Evolutionary conservation across 78 protist species (phyloP), one percentile per base, ranked within the genome.

Genomic region (Guillardia theta): DNA sequence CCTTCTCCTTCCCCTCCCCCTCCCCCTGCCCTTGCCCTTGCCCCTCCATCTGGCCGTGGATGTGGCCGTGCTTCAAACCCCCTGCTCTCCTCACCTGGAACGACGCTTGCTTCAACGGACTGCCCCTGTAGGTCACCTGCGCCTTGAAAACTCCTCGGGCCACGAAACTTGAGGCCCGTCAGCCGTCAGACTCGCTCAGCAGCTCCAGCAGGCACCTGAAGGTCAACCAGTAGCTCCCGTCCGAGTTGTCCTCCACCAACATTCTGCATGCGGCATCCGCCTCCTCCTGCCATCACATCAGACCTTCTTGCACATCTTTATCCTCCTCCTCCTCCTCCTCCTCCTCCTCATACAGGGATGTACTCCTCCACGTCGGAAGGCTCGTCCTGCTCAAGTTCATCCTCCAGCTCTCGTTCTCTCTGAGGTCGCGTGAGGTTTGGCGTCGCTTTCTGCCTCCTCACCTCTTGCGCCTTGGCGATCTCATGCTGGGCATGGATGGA

Each of bases 141-240:
- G 22, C 21, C 83, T 70, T 70, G 83, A 24, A 70, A 24, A 70
- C 41, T 15, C 83, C 83, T 1, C 83, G 6, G 10, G 9, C 4
- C 36, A 33, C 9, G 41, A 24, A 18, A 43, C 62, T 53, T 53
- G 18, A 53, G 62, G 62, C 62, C 62, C 18, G 62, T 21, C 62
- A 53, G 33, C 33, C 62, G 62, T 18, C 62, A 21, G 62, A 53
- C n/a, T n/a, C n/a, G n/a, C n/a, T n/a, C n/a, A n/a, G n/a, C n/a
- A n/a, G n/a, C n/a, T n/a, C n/a, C n/a, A n/a, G n/a, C n/a, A n/a
- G n/a, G n/a, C 21, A 64, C 41, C 53, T 9, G 90, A 43, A 78
- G 90, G 39, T 8, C 43, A 78, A n/a, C 90, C 90, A 78, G 48
- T 78, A 78, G 15, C 41, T 24, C 53, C 90, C 90, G 50, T 78